Percentiles rank a stretch among this genome's conserved stretches.
Conservation (phyloP, 495 filamentous ascomycete genomes). For the Sporormia fimetaria region DNA sequence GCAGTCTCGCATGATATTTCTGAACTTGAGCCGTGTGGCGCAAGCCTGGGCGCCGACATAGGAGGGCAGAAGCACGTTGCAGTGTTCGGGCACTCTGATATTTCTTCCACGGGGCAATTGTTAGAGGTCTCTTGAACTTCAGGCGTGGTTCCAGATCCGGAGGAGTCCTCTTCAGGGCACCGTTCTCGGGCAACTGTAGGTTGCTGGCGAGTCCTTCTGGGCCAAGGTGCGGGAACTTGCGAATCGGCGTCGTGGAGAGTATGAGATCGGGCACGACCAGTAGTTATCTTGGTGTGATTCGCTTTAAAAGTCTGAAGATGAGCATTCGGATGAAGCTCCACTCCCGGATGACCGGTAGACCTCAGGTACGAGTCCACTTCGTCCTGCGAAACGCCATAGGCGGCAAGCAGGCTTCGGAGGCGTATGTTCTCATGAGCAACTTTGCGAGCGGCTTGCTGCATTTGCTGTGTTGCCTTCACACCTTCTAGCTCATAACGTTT, state of each 20-base stretch:
- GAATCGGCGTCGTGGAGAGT: too few relatives aligned
- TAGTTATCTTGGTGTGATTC: not conserved
- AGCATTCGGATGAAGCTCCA: not conserved
- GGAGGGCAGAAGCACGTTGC: not conserved
- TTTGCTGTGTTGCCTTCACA: conserved; percentile 1
- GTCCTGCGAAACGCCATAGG: conserved; percentile 2
- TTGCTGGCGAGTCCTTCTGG: too few relatives aligned
- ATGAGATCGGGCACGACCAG: too few relatives aligned
- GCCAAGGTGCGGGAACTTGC: too few relatives aligned
- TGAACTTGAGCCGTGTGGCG: not conserved
- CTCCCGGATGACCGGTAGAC: not conserved
- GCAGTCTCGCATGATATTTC: conserved; percentile 10
- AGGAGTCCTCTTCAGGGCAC: too few relatives aligned
- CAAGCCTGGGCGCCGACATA: too few relatives aligned
- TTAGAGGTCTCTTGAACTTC: too few relatives aligned
- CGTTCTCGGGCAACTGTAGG: too few relatives aligned
- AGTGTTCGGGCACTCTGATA: not conserved
- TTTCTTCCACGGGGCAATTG: too few relatives aligned
- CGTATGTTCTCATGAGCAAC: conserved; percentile 7
- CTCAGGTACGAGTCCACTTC: conserved; percentile 6
- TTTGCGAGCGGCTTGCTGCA: conserved; percentile 9
- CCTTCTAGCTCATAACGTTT: conserved; percentile 4
- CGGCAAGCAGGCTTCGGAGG: conserved; percentile 5
- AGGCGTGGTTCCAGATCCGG: too few relatives aligned
- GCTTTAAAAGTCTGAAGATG: too few relatives aligned